Evolutionary conservation across 495 filamentous ascomycete genomes (phyloP).

Genomic region (Thermothielavioides terrestris): DNA sequence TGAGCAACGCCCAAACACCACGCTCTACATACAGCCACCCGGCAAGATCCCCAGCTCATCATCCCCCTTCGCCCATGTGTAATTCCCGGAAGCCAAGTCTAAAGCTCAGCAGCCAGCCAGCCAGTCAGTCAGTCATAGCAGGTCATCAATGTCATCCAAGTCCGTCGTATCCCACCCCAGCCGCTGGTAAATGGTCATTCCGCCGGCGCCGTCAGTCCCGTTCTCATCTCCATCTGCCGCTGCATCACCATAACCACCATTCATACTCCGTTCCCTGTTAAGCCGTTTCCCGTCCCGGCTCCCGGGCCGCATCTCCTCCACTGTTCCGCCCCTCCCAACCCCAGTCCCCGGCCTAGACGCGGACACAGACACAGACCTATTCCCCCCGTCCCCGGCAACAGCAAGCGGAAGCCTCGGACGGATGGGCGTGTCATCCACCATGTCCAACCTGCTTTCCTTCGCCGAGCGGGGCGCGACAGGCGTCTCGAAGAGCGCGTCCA

Average conservation of each 20-base stretch:
- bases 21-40: neutral
- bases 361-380: no score
- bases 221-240: neutral
- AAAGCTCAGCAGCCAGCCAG: no score
- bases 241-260: neutral
- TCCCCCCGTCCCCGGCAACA: neutral
- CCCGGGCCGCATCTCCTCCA: neutral
- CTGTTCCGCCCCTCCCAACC: neutral
- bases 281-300: neutral
- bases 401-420: constrained; percentile 19
- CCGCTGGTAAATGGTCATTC: constrained; percentile 53
- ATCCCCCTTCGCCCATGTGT: no score
- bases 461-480: constrained; percentile 24
- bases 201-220: neutral
- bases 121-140: no score
- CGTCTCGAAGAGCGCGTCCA: constrained; percentile 28
- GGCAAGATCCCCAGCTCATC: no score
- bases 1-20: neutral
- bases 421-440: constrained; percentile 40
- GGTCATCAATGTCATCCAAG: constrained; percentile 22
- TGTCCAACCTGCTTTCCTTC: constrained; percentile 10
- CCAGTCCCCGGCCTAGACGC: no score
- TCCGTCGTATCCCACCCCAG: constrained; percentile 70
- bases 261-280: neutral
- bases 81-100: constrained; percentile 4